Evolutionary conservation across 345 rosid genomes (phyloP).

Genomic region (Eucalyptus decipiens): DNA sequence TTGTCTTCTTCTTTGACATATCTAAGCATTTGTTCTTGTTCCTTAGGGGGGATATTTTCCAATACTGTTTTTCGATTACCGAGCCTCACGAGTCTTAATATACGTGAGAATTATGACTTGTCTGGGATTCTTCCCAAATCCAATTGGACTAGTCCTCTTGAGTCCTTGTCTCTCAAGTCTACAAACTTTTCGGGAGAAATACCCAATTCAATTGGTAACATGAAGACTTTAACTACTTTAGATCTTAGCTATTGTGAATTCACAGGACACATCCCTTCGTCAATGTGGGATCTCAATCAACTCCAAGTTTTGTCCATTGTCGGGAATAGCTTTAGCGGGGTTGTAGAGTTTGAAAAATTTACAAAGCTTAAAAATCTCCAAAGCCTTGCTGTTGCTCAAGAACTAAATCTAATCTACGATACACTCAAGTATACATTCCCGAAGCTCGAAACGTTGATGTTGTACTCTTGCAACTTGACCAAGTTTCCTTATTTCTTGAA

Average conservation of each 20-base stretch:
- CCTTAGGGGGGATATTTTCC: accelerated
- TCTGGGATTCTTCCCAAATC: background rate
- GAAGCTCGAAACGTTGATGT: accelerated
- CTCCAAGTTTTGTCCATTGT: background rate
- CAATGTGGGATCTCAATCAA: background rate
- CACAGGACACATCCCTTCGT: background rate
- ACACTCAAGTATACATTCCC: background rate
- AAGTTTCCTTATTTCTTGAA: background rate
- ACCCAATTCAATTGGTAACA: background rate
- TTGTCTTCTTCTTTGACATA: background rate
- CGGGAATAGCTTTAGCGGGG: accelerated
- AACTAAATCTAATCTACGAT: background rate
- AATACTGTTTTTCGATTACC: background rate
- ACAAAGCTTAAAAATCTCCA: background rate
- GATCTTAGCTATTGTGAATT: background rate
- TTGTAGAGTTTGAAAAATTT: background rate
- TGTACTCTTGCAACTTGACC: background rate
- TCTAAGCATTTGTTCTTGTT: accelerated
- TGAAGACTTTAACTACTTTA: background rate
- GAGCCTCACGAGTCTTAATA: accelerated
- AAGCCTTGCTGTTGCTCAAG: background rate
- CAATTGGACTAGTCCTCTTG: background rate
- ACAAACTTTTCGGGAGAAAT: background rate
- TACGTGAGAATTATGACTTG: background rate
- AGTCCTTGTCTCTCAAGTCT: accelerated